Conservation (phyloP, 2,329 filamentous ascomycete species). For the Aschersonia sp. region DNA sequence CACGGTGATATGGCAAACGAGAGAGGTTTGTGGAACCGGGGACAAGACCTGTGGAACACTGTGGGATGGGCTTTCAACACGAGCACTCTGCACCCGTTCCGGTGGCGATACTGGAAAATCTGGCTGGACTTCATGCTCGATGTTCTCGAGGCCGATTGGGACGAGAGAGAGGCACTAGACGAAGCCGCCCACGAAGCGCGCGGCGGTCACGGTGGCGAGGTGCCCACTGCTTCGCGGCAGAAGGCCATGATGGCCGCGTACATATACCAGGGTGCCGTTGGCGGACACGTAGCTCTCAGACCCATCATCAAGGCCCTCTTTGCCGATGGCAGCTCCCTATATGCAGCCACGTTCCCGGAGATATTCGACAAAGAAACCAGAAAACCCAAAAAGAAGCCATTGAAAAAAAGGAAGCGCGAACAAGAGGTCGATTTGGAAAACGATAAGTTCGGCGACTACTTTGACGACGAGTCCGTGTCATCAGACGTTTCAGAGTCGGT, state of each 20-base stretch:
- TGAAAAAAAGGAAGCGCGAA: constrained; percentile 35
- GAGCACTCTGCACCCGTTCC: constrained; percentile 52
- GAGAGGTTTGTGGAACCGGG: constrained; percentile 57
- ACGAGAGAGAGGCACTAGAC: constrained; percentile 39
- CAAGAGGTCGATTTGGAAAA: constrained; percentile 41
- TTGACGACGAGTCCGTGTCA: constrained; percentile 39
- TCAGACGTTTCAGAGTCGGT: constrained; percentile 30
- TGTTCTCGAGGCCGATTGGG: constrained; percentile 58
- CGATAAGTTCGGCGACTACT: constrained; percentile 44
- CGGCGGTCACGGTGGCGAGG: constrained; percentile 8
- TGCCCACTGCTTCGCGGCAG: constrained; percentile 19
- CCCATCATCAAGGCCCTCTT: constrained; percentile 53
- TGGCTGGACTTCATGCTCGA: constrained; percentile 75
- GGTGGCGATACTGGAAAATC: constrained; percentile 70
- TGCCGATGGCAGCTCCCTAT: constrained; percentile 44
- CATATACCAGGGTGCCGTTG: constrained; percentile 25
- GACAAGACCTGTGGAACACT: constrained; percentile 77
- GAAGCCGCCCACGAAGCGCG: constrained; percentile 13
- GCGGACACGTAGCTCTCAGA: constrained; percentile 30
- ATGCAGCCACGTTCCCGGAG: constrained; percentile 42
- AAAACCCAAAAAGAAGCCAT: constrained; percentile 19
- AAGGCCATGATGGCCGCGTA: constrained; percentile 49
- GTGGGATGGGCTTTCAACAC: constrained; percentile 92
- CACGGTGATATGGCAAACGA: constrained; percentile 45
- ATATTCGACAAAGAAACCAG: constrained; percentile 51